Conservation (phyloP, 768 basidiomycete genomes). For the Termitomyces sp. region DNA sequence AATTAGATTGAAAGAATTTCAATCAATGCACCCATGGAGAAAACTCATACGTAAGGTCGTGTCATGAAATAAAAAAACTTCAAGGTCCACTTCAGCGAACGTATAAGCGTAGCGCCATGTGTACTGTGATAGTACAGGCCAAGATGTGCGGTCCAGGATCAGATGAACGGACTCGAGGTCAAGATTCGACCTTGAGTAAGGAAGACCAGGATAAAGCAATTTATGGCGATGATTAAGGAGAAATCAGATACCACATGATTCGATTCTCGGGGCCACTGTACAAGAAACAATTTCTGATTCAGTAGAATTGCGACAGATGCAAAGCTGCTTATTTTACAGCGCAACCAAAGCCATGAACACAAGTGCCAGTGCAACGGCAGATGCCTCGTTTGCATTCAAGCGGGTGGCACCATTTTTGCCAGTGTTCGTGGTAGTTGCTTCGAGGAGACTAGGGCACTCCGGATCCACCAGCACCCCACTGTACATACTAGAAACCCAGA, state of each 20-base stretch:
- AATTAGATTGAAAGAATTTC: not conserved
- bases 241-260: not conserved
- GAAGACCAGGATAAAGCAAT: not conserved
- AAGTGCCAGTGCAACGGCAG: not conserved
- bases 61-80: not conserved
- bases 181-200: not conserved
- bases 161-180: not conserved
- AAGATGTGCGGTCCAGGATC: not conserved
- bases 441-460: conserved; percentile 47
- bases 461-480: conserved; percentile 57
- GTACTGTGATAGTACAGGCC: not conserved
- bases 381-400: conserved; percentile 1
- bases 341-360: not conserved
- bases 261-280: not conserved
- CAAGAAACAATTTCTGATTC: not conserved
- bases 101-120: not conserved
- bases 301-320: not conserved
- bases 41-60: not conserved
- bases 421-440: conserved; percentile 15
- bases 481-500: conserved; percentile 70
- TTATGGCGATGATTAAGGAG: not conserved
- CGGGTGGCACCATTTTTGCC: conserved; percentile 10
- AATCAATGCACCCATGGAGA: not conserved
- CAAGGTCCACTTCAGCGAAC: not conserved
- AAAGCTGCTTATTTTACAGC: not conserved